These are phyloP conservation scores for Pseudogymnoascus sp. DNA, from an alignment of 2,329 filamentous ascomycete genomes.

Conservation along the genomic window DNA sequence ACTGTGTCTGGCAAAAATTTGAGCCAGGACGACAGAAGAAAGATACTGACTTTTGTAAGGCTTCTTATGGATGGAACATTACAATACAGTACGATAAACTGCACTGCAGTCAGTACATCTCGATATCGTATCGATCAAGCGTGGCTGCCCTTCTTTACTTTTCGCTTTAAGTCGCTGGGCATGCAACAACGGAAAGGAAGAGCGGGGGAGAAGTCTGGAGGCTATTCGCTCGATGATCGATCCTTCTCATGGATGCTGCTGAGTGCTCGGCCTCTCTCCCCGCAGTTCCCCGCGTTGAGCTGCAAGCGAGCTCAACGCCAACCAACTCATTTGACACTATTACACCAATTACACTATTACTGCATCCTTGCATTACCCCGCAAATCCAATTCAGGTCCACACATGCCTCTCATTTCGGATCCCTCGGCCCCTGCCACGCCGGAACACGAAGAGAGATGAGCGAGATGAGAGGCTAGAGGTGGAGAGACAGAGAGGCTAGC, in stretches of 20 bases:
- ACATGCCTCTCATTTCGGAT: background rate
- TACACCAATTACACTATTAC: no score
- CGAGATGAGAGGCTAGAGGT: background rate
- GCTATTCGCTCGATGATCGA: no score
- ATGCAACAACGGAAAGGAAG: background rate
- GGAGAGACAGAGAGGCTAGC: background rate
- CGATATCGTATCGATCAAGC: background rate
- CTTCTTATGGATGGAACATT: background rate
- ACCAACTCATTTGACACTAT: background rate
- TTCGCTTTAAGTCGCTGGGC: background rate
- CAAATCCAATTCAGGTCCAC: conserved; percentile 4
- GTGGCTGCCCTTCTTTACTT: background rate
- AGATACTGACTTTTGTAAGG: background rate
- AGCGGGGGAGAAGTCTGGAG: background rate
- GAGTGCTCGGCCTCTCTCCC: background rate
- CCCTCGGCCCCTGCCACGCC: background rate
- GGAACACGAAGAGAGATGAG: background rate
- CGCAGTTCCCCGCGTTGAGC: background rate
- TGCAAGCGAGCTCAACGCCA: background rate
- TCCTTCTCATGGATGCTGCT: background rate
- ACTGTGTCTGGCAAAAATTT: background rate
- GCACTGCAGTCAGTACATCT: no score
- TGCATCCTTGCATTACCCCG: background rate
- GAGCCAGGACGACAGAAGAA: background rate
- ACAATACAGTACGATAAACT: no score